These are phyloP conservation scores for Coemansia sp. DNA, from an alignment of 192 early-diverging fungal species.

Conservation along the genomic window DNA sequence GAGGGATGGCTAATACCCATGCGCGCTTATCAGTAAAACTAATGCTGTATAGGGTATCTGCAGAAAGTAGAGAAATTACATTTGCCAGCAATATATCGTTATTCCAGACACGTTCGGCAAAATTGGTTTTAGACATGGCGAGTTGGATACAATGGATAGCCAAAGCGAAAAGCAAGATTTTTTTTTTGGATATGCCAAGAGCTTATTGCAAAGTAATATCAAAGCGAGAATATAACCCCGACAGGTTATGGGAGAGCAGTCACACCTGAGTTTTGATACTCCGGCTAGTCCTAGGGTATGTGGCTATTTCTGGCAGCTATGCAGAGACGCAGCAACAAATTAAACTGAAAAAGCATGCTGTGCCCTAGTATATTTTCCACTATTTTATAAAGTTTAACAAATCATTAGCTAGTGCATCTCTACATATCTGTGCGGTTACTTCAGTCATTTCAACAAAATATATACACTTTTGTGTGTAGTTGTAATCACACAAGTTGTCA, in stretches of 20 bases:
- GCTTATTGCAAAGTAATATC: too few relatives aligned
- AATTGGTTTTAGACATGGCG: neutral
- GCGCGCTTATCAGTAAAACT: constrained; percentile 1
- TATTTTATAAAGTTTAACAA: neutral
- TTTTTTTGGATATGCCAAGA: too few relatives aligned
- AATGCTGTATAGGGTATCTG: neutral
- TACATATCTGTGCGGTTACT: neutral
- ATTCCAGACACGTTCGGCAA: neutral
- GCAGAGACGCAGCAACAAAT: constrained; percentile 73
- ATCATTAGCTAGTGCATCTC: neutral
- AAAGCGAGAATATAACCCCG: too few relatives aligned
- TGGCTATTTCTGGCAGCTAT: constrained; percentile 72
- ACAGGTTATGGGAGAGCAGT: too few relatives aligned
- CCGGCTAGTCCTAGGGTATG: constrained; percentile 60
- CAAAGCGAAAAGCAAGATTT: too few relatives aligned
- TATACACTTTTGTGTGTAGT: neutral
- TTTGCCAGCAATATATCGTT: neutral
- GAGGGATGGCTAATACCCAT: constrained; percentile 1
- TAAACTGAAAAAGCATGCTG: constrained; percentile 2
- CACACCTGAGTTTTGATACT: constrained; percentile 11
- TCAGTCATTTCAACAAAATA: neutral
- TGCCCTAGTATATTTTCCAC: neutral
- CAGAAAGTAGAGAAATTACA: neutral
- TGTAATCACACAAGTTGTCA: neutral
- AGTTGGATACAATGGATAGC: neutral